Conservation (phyloP, 768 basidiomycete genomes). For the Amanita muscaria region DNA sequence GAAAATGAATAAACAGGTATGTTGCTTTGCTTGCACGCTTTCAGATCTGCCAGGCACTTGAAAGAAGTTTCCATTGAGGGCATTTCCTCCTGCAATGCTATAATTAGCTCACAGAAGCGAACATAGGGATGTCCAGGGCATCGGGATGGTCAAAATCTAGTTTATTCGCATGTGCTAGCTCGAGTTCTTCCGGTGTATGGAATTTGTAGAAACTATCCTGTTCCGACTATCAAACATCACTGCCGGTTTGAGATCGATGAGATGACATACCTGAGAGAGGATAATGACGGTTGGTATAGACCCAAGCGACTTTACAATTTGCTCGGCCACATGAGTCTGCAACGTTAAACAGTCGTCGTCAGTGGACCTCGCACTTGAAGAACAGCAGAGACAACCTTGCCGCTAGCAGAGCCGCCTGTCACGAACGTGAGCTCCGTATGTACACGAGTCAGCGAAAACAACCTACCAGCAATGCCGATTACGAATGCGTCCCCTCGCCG, state of each 20-base stretch:
- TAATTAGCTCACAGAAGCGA: conserved; percentile 53
- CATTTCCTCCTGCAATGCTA: not conserved
- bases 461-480: conserved; percentile 71
- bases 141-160: conserved; percentile 90
- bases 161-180: conserved; percentile 71
- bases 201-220: conserved; percentile 93
- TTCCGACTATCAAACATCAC: not conserved
- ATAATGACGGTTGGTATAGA: conserved; percentile 86
- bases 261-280: conserved; percentile 63
- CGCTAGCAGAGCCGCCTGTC: conserved; percentile 77
- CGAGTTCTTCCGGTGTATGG: conserved; percentile 71
- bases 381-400: conserved; percentile 48
- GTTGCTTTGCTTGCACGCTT: conserved; percentile 73
- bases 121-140: conserved; percentile 85
- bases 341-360: not conserved
- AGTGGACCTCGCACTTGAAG: conserved; percentile 1
- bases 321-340: conserved; percentile 79
- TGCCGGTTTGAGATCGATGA: not conserved
- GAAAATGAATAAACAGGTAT: conserved; percentile 94
- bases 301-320: conserved; percentile 74
- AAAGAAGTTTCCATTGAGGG: not conserved
- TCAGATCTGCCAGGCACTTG: conserved; percentile 81
- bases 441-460: not conserved
- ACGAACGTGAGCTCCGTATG: conserved; percentile 4
- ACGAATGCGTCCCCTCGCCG: conserved; percentile 72